phyloP scores from a whole-genome alignment of 2,329 filamentous ascomycete species.

The Aureobasidium sp. region DNA sequence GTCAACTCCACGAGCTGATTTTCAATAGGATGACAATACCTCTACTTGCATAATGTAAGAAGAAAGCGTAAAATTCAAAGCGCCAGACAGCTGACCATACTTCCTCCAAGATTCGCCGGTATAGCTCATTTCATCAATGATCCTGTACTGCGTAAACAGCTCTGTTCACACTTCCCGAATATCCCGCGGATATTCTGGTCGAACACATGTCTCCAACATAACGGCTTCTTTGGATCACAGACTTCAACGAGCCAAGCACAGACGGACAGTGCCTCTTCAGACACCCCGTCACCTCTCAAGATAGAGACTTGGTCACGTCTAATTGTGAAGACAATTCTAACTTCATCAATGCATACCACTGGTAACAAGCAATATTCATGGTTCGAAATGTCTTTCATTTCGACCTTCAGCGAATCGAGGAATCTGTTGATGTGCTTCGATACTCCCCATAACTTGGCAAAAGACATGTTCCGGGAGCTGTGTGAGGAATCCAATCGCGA shows the following conservation, averaged over 20 bases:
- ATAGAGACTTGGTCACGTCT: conserved; percentile 8
- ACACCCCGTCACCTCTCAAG: no score
- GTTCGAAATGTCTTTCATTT: conserved; percentile 5
- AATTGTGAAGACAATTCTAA: neutral
- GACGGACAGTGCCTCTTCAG: neutral
- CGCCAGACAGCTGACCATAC: neutral
- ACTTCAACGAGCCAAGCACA: neutral
- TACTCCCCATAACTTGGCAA: neutral
- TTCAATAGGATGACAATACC: neutral
- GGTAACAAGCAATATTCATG: neutral
- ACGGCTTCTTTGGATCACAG: conserved; percentile 11
- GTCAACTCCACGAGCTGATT: neutral
- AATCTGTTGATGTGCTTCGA: conserved; percentile 7
- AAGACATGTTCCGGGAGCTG: neutral
- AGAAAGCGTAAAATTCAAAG: no score
- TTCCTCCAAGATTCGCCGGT: neutral
- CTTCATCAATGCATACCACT: neutral
- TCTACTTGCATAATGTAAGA: neutral
- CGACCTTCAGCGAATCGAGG: neutral
- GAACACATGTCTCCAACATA: conserved; percentile 1
- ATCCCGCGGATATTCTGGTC: conserved; percentile 7
- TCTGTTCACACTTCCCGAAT: conserved; percentile 1
- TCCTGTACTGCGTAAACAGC: neutral
- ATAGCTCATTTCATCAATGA: neutral
- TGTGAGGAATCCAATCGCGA: neutral